Evolutionary conservation across 2,329 filamentous ascomycete species (phyloP), one percentile per base, ranked within the genome.

Genomic region (Colletotrichum chrysophilum): DNA sequence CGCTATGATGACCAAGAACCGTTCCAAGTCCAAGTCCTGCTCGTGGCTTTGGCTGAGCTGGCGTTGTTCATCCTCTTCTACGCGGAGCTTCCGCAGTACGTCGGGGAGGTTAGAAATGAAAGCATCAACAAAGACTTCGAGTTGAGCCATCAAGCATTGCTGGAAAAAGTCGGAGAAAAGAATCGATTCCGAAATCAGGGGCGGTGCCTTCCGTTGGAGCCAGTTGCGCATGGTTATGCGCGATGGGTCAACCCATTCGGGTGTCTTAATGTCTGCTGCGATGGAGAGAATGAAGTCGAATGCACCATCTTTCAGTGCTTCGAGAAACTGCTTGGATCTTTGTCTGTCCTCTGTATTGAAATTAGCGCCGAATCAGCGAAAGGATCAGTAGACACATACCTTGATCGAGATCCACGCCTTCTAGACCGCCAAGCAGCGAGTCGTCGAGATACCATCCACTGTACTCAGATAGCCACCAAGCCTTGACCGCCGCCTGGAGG

Each of bases 31-130:
- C 34, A 94, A 87, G 76, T 94, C 92, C 79, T 93, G 92, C 79
- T 93, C 91, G 77, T 93, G 91, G 12, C 87, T 85, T 79, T 92
- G 91, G 80, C 90, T 93, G 32, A 93, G 87, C 81, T 93, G 92
- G 18, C 95, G 90, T 82, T 97, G 95, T 78, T 97, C 94, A 80
- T 98, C 96, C 84, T 98, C 96, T 76, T 98, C 96, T 3, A 93
- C 91, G 77, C 96, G 95, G 34, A 98, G 88, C 83, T 93, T 95
- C 70, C 96, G 93, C 60, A 99, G 89, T 5, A 97, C 94, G 85
- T 98, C 96, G 1, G 97, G 97, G 87, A 98, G 94, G 81, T 99
- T 98, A 1, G 95, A 95, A 79, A 99, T 97, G 82, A 98, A 97
- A 7, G 94, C 94, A 81, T 98, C 96, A 9, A 96, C 92, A 81